phyloP scores from a whole-genome alignment of 2,329 filamentous ascomycete genomes.

The Colletotrichum sp. region DNA sequence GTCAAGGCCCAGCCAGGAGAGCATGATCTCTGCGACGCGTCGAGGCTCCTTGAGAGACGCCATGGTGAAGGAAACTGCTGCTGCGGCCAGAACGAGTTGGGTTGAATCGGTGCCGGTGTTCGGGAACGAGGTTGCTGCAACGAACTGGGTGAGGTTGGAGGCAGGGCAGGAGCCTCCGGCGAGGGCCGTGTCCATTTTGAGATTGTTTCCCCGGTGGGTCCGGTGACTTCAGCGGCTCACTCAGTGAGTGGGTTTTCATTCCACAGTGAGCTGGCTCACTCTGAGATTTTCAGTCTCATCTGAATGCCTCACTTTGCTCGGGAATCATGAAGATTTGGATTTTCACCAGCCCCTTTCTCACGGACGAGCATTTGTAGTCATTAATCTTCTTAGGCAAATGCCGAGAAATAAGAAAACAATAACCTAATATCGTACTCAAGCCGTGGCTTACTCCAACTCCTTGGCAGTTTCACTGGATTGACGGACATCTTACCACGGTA shows the following conservation, averaged over 20 bases:
- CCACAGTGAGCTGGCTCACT: not conserved
- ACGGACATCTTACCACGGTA: not conserved
- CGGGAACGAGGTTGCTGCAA: not conserved
- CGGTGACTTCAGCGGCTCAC: not conserved
- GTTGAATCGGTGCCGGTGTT: not conserved
- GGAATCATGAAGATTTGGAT: not conserved
- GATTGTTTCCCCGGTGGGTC: conserved; percentile 3
- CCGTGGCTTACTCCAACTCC: not conserved
- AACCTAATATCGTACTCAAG: not conserved
- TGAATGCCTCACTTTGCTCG: not conserved
- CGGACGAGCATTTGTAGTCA: not conserved
- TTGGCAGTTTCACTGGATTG: not conserved
- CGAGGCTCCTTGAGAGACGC: conserved; percentile 25
- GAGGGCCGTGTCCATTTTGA: conserved; percentile 7
- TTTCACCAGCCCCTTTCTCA: not conserved
- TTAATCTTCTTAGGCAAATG: not conserved
- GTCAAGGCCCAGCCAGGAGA: conserved; percentile 43
- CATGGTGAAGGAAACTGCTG: not conserved
- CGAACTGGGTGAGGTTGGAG: conserved; percentile 8
- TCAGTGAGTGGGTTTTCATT: not conserved
- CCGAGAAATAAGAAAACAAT: not conserved
- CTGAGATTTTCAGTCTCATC: not conserved
- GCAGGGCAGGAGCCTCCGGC: not conserved
- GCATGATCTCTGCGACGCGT: conserved; percentile 42
- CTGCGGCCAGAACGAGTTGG: not conserved